Percentiles rank a stretch among this genome's conserved stretches.
Evolutionary conservation across 2,329 filamentous ascomycete genomes (phyloP).

Genomic region (Phyllosticta citrichinensis): DNA sequence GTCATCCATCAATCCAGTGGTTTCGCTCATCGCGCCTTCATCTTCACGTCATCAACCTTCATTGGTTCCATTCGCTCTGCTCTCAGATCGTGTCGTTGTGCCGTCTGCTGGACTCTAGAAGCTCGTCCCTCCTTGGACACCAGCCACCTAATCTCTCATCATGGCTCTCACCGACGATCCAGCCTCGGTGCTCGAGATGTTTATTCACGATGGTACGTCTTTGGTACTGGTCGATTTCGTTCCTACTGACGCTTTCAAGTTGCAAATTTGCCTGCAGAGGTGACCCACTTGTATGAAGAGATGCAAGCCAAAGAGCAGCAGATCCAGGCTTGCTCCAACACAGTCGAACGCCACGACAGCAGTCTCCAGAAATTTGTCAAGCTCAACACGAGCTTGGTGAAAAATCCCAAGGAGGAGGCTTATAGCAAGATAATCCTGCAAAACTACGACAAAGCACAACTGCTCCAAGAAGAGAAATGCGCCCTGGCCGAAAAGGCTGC

Average conservation of each 20-base stretch:
- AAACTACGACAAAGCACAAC: conserved; percentile 58
- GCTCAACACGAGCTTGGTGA: conserved; percentile 60
- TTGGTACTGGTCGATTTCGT: no score
- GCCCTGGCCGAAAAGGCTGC: conserved; percentile 55
- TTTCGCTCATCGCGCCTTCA: neutral
- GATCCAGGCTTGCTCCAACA: conserved; percentile 57
- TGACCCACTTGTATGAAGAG: conserved; percentile 75
- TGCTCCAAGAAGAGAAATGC: conserved; percentile 66
- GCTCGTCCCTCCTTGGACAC: neutral
- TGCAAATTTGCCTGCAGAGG: conserved; percentile 71
- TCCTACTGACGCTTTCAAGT: conserved; percentile 31
- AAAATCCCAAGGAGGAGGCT: conserved; percentile 65
- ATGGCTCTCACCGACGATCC: conserved; percentile 46
- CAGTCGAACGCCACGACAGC: conserved; percentile 61
- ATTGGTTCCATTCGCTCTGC: neutral
- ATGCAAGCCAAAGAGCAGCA: conserved; percentile 69
- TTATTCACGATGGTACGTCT: conserved; percentile 53
- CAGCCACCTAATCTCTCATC: neutral
- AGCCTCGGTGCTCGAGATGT: conserved; percentile 67
- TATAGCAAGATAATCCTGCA: conserved; percentile 57
- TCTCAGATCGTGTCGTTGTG: neutral
- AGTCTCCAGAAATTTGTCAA: conserved; percentile 77
- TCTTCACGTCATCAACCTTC: neutral
- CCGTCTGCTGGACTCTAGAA: neutral
- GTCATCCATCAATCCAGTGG: neutral